Base-by-base conservation (phyloP, 306 rosid genomes). In the Ormosia emarginata region DNA sequence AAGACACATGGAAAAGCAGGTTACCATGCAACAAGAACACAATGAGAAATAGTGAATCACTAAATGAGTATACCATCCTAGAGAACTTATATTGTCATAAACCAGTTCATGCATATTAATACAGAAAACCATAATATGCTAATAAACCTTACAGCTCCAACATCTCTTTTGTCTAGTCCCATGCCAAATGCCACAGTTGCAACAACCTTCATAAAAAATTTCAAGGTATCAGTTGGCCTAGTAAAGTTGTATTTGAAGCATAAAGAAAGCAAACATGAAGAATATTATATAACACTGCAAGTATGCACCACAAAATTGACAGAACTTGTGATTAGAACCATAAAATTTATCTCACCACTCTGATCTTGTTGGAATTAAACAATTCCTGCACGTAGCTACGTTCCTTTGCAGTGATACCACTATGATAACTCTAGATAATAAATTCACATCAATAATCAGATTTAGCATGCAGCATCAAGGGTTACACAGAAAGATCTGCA, bases 121-220 rank as follows among this genome's bases (percentile, higher is more conserved):
- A 85, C 76, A 78, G 75, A 46, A 92, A 87, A 73, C 11, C 36
- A 70, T 58, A 57, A 74, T 56, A 59, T 18, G 53, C 41, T 84
- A 55, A 67, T 43, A 47, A 84, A 84, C 70, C 98, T 92, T 89
- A 95, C 99, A 86, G 98, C 94, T 70, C 98, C 97, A 81, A 95
- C 95, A 69, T 91, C 99, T 56, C 92, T 89, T 89, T 95, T 95
- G 87, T 95, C 94, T 50, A 95, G 90, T 78, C 99, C 99, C 99
- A 95, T 95, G 83, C 99, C 99, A 84, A 95, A 95, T 55, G 99
- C 98, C 86, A 95, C 97, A 72, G 99, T 95, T 81, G 99, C 99
- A 80, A 95, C 98, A 82, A 95, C 97, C 98, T 93, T 82, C 80
- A 69, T 74, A 53, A 55, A 83, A 84, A 84, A 65, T 29, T 55